phyloP scores from a whole-genome alignment of 1,284 basidiomycete species.

The Leccinum insigne region DNA sequence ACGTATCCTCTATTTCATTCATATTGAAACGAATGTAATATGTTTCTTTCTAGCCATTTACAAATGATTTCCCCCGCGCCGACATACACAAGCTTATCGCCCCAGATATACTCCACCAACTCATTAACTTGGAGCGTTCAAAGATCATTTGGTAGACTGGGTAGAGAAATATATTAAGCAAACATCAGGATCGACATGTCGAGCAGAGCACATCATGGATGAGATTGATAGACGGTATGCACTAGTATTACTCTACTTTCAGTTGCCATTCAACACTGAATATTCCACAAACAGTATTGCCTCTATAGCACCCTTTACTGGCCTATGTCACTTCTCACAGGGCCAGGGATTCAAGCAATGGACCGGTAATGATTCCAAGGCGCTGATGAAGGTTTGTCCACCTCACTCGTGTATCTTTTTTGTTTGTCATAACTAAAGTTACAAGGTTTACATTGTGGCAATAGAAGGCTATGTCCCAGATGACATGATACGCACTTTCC shows the following conservation, averaged over 20 bases:
- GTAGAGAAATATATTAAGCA: neutral
- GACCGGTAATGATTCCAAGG: slow-evolving; percentile 5
- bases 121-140: slow-evolving; percentile 3
- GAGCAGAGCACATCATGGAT: neutral
- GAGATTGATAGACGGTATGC: slow-evolving; percentile 2
- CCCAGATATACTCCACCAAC: no score
- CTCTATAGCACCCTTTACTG: neutral
- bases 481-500: neutral
- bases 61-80: slow-evolving; percentile 1
- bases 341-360: slow-evolving; percentile 7
- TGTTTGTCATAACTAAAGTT: neutral
- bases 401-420: neutral
- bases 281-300: slow-evolving; percentile 1
- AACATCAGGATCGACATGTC: neutral
- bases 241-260: neutral
- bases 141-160: slow-evolving; percentile 6
- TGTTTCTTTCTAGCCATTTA: slow-evolving; percentile 7
- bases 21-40: neutral
- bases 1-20: neutral
- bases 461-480: slow-evolving; percentile 6
- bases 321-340: neutral
- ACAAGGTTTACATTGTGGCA: slow-evolving; percentile 7
- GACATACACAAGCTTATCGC: neutral
- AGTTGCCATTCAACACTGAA: neutral
- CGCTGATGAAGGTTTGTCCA: slow-evolving; percentile 2